A percentile compares a stretch with the other conserved stretches of the same genome.
These are phyloP conservation scores for Grammothele lineata DNA, from an alignment of 768 basidiomycete species.

Conservation along the genomic window DNA sequence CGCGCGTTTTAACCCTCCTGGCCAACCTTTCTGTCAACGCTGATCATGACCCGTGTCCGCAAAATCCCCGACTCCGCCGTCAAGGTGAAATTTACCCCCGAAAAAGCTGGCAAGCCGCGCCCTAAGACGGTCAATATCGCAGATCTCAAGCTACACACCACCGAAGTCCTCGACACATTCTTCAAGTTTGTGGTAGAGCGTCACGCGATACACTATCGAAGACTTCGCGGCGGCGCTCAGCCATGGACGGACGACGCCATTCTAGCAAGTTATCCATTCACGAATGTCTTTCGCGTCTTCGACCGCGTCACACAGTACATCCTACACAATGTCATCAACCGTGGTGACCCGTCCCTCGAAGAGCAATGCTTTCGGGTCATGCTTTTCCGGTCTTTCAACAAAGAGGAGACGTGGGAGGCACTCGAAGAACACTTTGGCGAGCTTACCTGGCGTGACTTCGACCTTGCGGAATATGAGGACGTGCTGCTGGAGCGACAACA, in stretches of 20 bases:
- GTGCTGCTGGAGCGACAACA: constrained; percentile 38
- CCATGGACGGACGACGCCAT: constrained; percentile 66
- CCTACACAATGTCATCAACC: constrained; percentile 62
- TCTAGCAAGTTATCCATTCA: constrained; percentile 54
- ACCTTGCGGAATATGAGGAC: constrained; percentile 45
- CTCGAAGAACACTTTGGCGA: constrained; percentile 49
- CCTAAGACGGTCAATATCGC: constrained; percentile 19
- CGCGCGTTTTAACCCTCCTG: too few species aligned
- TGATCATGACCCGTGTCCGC: too few species aligned
- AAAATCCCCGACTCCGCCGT: too few species aligned
- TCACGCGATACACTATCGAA: constrained; percentile 25
- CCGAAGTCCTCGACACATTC: constrained; percentile 26
- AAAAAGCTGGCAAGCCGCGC: too few species aligned
- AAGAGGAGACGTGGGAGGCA: constrained; percentile 66
- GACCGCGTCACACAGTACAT: constrained; percentile 71
- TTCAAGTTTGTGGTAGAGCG: constrained; percentile 30
- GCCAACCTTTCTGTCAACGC: too few species aligned
- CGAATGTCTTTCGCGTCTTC: constrained; percentile 71
- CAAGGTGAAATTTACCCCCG: too few species aligned
- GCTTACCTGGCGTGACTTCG: constrained; percentile 58
- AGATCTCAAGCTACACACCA: constrained; percentile 20
- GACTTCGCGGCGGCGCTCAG: constrained; percentile 23
- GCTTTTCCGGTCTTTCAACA: constrained; percentile 71
- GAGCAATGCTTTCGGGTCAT: constrained; percentile 71
- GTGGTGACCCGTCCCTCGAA: constrained; percentile 52